Conservation (phyloP, 1,284 basidiomycete species). For the Coniferiporia weirii region DNA sequence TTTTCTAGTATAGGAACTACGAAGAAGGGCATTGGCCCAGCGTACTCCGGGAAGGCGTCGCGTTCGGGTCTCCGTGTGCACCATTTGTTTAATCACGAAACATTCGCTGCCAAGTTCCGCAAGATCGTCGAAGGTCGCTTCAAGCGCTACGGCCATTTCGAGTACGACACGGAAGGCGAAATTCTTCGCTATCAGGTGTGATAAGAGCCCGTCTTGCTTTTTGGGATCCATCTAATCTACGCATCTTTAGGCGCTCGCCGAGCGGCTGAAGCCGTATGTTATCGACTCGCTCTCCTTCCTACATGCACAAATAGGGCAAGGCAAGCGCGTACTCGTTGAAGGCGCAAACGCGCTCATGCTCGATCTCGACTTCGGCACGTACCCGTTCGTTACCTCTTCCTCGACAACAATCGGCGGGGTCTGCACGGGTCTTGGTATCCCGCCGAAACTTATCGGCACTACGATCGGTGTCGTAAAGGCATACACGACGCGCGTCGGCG, state of each 20-base stretch:
- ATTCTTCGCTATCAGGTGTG: constrained; percentile 82
- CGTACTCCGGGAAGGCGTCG: constrained; percentile 96
- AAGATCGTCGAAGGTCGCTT: constrained; percentile 95
- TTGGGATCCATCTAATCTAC: constrained; percentile 1
- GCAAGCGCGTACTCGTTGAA: constrained; percentile 88
- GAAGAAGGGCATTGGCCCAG: constrained; percentile 96
- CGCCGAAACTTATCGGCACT: constrained; percentile 80
- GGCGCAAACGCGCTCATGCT: constrained; percentile 99
- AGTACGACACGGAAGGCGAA: constrained; percentile 98
- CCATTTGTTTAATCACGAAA: constrained; percentile 87
- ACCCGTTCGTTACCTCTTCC: constrained; percentile 95
- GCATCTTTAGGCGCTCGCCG: constrained; percentile 64
- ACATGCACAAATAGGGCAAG: constrained; percentile 70
- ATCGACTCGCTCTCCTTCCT: constrained; percentile 85
- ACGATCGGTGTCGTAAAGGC: constrained; percentile 95
- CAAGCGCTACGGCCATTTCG: constrained; percentile 97
- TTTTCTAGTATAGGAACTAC: constrained; percentile 88
- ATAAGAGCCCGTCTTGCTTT: neutral
- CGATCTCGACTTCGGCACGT: constrained; percentile 96
- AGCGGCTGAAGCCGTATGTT: constrained; percentile 84
- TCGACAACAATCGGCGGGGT: constrained; percentile 93
- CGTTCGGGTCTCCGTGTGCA: constrained; percentile 94
- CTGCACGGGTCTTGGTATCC: constrained; percentile 93
- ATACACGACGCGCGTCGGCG: constrained; percentile 96
- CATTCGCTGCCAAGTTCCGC: constrained; percentile 90